Evolutionary conservation across 805 yeast genomes (phyloP), one percentile per base, ranked within the genome.

Genomic region (Candida khao-thaluensis): DNA sequence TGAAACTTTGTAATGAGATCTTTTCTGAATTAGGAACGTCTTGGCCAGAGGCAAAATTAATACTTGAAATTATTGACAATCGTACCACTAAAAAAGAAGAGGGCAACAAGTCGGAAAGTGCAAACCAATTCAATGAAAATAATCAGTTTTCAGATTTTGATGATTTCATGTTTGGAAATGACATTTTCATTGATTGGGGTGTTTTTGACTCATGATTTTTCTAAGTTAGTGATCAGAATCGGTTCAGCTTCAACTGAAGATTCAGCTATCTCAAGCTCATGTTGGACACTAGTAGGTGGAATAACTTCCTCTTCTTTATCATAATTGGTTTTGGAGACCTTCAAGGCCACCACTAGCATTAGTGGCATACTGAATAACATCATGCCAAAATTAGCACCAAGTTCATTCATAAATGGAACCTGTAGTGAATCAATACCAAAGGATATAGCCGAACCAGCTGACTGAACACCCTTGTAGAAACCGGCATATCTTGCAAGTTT

Each of bases 401-500:
- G 77, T 42, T 43, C 40, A 24, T 52, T 51, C 51, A 62, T 60
- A 54, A 66, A 79, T 8, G 64, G 45, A 17, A 40, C 45, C 9
- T 51, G 56, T 25, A 62, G 42, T 18, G 77, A 71, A 50, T 78
- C 82, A 45, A 77, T 56, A 49, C 79, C 61, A 82, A 82, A 79
- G n/a, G 72, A 73, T 33, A 79, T 64, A 18, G 79, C 83, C 11
- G 79, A 77, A 54, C 81, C 82, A 7, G 82, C 83, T 28, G 79
- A 71, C 59, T 79, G 85, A 42, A 80, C 57, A 40, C 81, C 78
- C 62, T 80, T 80, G 64, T 77, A 79, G 56, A 74, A 74, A 30
- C 82, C 82, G 12, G 81, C 79, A 50, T 76, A 74, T 43, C 77
- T 56, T 16, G 81, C 77, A 23, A 68, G 62, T 55, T 72, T 44